Evolutionary conservation across 192 early-diverging fungal species (phyloP), one percentile per base, ranked within the genome.

Genomic region (Thoreauomyces humboldtii): DNA sequence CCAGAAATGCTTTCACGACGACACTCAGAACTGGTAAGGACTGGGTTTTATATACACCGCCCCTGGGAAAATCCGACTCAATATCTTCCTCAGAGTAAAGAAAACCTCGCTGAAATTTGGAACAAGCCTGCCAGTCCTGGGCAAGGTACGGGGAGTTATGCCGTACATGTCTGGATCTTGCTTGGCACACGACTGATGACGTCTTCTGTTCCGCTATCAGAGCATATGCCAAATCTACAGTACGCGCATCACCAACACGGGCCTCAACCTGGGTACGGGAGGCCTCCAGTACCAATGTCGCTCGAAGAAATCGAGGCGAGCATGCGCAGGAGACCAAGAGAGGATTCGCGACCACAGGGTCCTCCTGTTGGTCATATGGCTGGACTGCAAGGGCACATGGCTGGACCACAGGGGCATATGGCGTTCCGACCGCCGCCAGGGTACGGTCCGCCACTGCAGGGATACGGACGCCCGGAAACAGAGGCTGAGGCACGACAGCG

Each of bases 231-330:
- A n/a, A n/a, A n/a, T n/a, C n/a, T n/a, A n/a, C n/a, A n/a, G n/a
- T n/a, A n/a, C n/a, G n/a, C n/a, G n/a, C 21, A 52, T 14, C 50
- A 52, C 4, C 50, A 52, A 3, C 25, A 46, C 14, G 25, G 25
- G n/a, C 44, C 44, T 17, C 50, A 52, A 15, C 6, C 4, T 15
- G 50, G 50, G 27, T 52, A 52, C 24, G 27, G 27, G 15, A 15
- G 17, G 34, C 51, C 51, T 17, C 64, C 38, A n/a, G 50, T 60
- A 50, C 52, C 69, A 50, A 47, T 74, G 61, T 62, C 78, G 0
- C 29, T 80, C 32, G 71, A 76, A 51, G 78, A 80, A 35, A 69
- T 76, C 37, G 70, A 72, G 38, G 64, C 63, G 4, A 35, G 55
- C 29, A 48, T 72, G 64, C 33, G 67, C 59, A 37, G 63, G 27